Percentiles rank a stretch among this genome's conserved stretches.
Evolutionary conservation across 495 filamentous ascomycete species (phyloP).

Genomic region (Pyronema domesticum): DNA sequence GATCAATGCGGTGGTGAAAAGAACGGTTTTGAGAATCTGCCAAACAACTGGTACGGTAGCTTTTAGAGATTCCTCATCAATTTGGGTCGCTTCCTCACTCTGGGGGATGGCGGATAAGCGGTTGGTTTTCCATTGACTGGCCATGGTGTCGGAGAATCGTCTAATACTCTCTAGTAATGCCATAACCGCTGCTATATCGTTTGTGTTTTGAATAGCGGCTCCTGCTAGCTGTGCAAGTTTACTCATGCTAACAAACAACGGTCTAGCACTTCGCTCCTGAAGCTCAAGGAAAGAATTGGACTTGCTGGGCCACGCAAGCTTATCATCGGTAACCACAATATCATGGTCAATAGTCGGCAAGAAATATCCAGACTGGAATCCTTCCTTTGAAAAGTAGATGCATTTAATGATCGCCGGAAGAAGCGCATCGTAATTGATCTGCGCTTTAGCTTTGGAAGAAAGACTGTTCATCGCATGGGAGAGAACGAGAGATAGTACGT

Average conservation of each 20-base stretch:
- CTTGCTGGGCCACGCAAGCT: slow-evolving; percentile 49
- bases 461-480: slow-evolving; percentile 21
- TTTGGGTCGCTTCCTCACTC: slow-evolving; percentile 49
- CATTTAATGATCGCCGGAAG: slow-evolving; percentile 52
- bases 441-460: slow-evolving; percentile 27
- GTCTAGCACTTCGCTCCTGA: slow-evolving; percentile 34
- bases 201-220: slow-evolving; percentile 50
- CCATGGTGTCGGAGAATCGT: slow-evolving; percentile 49
- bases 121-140: slow-evolving; percentile 68
- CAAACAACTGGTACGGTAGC: slow-evolving; percentile 60
- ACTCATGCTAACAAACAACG: slow-evolving; percentile 60
- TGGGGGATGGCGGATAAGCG: slow-evolving; percentile 69
- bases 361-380: slow-evolving; percentile 70
- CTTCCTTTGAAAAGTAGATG: slow-evolving; percentile 50
- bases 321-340: slow-evolving; percentile 43
- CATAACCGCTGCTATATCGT: slow-evolving; percentile 41
- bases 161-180: slow-evolving; percentile 47
- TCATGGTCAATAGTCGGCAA: slow-evolving; percentile 60
- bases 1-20: slow-evolving; percentile 64
- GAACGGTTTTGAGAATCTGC: slow-evolving; percentile 59
- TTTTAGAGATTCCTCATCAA: slow-evolving; percentile 51
- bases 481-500: slow-evolving; percentile 21
- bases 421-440: slow-evolving; percentile 56
- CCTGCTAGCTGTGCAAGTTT: slow-evolving; percentile 60
- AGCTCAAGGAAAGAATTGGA: slow-evolving; percentile 32